Conservation (phyloP, 2,329 filamentous ascomycete species). For the Aspergillus piperis region DNA sequence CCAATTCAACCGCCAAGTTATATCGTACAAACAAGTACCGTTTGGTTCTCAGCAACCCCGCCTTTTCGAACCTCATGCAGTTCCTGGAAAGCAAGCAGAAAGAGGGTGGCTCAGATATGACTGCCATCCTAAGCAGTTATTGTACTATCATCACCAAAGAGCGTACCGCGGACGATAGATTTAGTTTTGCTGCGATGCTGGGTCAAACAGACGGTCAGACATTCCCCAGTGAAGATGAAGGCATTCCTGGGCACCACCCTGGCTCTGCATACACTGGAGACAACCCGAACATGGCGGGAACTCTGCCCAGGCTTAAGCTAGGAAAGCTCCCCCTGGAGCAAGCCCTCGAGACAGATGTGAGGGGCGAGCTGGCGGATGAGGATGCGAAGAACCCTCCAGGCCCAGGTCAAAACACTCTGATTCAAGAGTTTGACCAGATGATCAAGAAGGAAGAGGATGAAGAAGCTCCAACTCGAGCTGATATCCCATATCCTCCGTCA, state of each 20-base stretch:
- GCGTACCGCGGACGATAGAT: constrained; percentile 58
- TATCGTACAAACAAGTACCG: constrained; percentile 88
- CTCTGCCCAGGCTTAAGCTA: constrained; percentile 67
- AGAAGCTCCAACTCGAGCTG: constrained; percentile 75
- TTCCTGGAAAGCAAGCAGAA: constrained; percentile 86
- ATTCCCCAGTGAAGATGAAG: constrained; percentile 67
- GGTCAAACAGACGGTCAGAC: constrained; percentile 57
- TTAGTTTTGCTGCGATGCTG: constrained; percentile 62
- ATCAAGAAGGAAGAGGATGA: constrained; percentile 87
- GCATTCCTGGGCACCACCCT: constrained; percentile 67
- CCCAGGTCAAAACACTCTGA: constrained; percentile 69
- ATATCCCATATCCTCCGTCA: constrained; percentile 84
- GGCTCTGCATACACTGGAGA: constrained; percentile 63
- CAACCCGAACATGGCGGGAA: constrained; percentile 58
- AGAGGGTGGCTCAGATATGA: constrained; percentile 75
- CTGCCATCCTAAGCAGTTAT: constrained; percentile 67
- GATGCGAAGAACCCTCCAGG: constrained; percentile 74
- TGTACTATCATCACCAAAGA: constrained; percentile 62
- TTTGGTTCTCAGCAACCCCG: constrained; percentile 82
- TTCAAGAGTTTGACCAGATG: constrained; percentile 85
- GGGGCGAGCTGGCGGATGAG: constrained; percentile 81
- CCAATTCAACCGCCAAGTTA: constrained; percentile 74
- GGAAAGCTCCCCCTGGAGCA: constrained; percentile 81
- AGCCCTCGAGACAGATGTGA: constrained; percentile 80
- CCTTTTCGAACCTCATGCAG: constrained; percentile 79